Evolutionary conservation across 768 basidiomycete species (phyloP), one percentile per base, ranked within the genome.

Genomic region (Polyporus arcularius): DNA sequence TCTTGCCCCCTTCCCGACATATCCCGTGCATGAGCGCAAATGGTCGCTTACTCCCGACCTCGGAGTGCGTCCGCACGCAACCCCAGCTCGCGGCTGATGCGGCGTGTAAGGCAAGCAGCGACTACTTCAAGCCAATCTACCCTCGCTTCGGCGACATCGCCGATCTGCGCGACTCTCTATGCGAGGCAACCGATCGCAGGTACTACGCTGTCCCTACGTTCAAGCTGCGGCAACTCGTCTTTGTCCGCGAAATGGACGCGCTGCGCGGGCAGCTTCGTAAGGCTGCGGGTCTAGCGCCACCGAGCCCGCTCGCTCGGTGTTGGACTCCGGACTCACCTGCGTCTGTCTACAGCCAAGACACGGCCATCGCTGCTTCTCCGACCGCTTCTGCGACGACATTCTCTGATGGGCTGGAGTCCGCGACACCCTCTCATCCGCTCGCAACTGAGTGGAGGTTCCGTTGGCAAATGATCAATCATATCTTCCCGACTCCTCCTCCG

Each of bases 71-170:
- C 53, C 62, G 12, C 31, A 41, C 28, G 10, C 30, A 15, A 14
- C 42, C 41, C 28, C n/a, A 26, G 8, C 46, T 12, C 3, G 21
- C 21, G 26, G 21, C 46, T 8, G 46, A 48, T 12, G 18, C 46
- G 14, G 46, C 46, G 46, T 48, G 46, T 18, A 48, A 26, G 46
- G 28, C 46, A 21, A 14, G 7, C 18, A 11, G 46, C 26, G 21
- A 18, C 2, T 48, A 48, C 46, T 52, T 56, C 28, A 18, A 54
- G 7, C 42, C 54, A 15, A 56, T 63, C 54, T 63, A 59, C 18
- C 62, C 62, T 1, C 57, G 62, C 15, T 1, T 58, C 14, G 62
- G 62, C 35, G 58, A 63, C 49, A 39, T 63, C 31, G 9, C 32
- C 14, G 48, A 58, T 2, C 28, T 63, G 26, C 57, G 57, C 42